Evolutionary conservation across 768 basidiomycete genomes (phyloP), one percentile per base, ranked within the genome.

Genomic region (Macrolepiota fuliginosa): DNA sequence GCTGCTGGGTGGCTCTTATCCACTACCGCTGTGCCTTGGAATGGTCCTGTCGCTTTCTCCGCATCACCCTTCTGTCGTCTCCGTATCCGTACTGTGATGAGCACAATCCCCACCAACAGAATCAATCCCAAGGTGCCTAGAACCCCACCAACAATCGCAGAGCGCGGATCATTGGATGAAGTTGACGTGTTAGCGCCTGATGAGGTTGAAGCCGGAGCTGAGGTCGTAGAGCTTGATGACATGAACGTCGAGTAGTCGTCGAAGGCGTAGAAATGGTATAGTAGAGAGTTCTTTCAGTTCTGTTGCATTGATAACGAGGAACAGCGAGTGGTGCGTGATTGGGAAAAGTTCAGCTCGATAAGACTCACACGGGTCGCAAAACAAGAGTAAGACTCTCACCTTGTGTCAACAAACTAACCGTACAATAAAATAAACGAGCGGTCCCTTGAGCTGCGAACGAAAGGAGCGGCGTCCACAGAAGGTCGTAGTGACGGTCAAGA

Each of bases 1-100:
- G 76, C 70, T 0, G 80, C 79, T 32, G 76, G 73, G 62, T 81
- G 78, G 27, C 67, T 64, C 53, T 67, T 62, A 42, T 73, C 66
- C 50, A 49, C 39, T 45, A 77, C 65, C n/a, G 70, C 59, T 15
- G 65, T 72, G 9, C 74, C 72, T 15, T 72, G 70, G 52, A 67
- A 73, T 22, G 72, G 71, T n/a, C 73, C 72, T 29, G 49, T 19
- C 15, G 58, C 45, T 59, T 69, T 63, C 6, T 63, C 66, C 32
- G n/a, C 37, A 35, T 63, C 65, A 54, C 56, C 37, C 55, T 37
- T 32, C 39, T 68, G 61, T 10, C 72, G 69, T 24, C 75, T 70
- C 53, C 73, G 74, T 22, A 74, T 63, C 17, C 73, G 73, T 32
- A 77, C 56, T 19, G 74, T 77, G 53, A 74, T 64, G 58, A 70